Percentiles rank a stretch among this genome's conserved stretches.
Evolutionary conservation across 2,329 filamentous ascomycete genomes (phyloP).

Genomic region (Colletotrichum gigasporum): DNA sequence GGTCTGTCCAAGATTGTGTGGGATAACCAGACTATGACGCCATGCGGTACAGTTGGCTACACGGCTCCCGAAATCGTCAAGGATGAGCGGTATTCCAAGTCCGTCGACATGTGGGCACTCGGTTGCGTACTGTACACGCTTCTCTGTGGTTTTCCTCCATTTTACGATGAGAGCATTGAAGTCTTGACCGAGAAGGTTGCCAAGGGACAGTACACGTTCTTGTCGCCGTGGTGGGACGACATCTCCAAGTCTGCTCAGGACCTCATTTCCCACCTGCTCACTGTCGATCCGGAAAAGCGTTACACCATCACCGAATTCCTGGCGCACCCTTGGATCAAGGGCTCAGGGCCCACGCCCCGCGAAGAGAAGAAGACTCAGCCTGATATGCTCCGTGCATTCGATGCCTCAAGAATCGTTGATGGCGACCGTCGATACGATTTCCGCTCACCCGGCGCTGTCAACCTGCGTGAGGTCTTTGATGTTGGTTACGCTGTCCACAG

Average conservation of each 20-base stretch:
- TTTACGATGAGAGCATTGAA: constrained; percentile 98
- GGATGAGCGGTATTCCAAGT: constrained; percentile 98
- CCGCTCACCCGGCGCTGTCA: constrained; percentile 93
- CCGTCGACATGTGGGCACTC: constrained; percentile 98
- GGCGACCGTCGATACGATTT: constrained; percentile 84
- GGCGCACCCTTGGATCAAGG: constrained; percentile 90
- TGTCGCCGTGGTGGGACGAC: constrained; percentile 99
- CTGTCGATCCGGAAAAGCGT: constrained; percentile 93
- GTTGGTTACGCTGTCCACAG: constrained; percentile 97
- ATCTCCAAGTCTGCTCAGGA: constrained; percentile 96
- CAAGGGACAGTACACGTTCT: constrained; percentile 94
- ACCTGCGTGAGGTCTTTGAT: constrained; percentile 96
- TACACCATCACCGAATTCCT: constrained; percentile 95
- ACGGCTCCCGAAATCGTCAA: constrained; percentile 99
- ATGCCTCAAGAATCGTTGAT: constrained; percentile 62
- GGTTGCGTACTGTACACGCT: constrained; percentile 97
- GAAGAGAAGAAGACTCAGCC: constrained; percentile 67
- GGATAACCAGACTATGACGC: constrained; percentile 98
- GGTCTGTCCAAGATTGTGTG: constrained; percentile 97
- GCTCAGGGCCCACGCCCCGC: constrained; percentile 65
- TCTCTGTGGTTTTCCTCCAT: constrained; percentile 96
- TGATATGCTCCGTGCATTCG: constrained; percentile 63
- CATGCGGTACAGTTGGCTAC: constrained; percentile 98
- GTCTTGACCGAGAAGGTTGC: constrained; percentile 98
- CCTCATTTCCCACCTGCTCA: constrained; percentile 90